Base-by-base conservation (phyloP, 2,329 filamentous ascomycete genomes). In the Trichothecium roseum region DNA sequence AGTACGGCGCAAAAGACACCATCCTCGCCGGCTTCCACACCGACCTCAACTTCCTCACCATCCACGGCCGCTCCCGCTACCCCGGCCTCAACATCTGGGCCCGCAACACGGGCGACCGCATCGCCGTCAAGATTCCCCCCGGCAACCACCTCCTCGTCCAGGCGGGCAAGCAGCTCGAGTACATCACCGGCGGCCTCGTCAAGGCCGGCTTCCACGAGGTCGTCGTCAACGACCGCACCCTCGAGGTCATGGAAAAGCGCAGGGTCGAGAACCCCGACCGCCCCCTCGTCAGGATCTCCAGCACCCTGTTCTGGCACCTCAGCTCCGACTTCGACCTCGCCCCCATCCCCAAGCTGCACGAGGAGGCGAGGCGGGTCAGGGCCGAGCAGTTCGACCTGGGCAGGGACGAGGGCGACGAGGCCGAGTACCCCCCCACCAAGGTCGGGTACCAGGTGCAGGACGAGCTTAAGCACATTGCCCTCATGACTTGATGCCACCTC, bases 1-100 rank as follows among this genome's bases (percentile, higher is more conserved):
- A 66, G 39, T 73, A 75, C 56, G 69, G 68, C 32, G 32, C 52
- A 3, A 57, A 62, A 34, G 64, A 75, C 57, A 77, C 71, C 34
- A 76, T 78, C 47, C 65, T 78, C 13, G 73, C 73, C 13, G 73
- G 73, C 28, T 78, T 78, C 59, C 73, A 78, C 53, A 77, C 73
- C 1, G 73, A 78, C 47, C 69, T 78, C 39, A 78, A 78, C 62
- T 78, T 77, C 51, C 62, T 78, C 35, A 78, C 73, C 43, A 78
- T 78, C 54, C 73, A 78, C 57, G 73, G 73, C 38, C 73, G 73
- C 44, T 74, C 69, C 20, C 69, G 73, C 40, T 78, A 74, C 45
- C 73, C 73, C 0, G 73, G 73, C 3, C 62, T 78, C 44, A 66
- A 78, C 57, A 69, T 78, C 47, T 78, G 73, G 73, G 73, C 72